Evolutionary conservation across 768 basidiomycete genomes (phyloP).

Genomic region (Clitopilus hobsonii): DNA sequence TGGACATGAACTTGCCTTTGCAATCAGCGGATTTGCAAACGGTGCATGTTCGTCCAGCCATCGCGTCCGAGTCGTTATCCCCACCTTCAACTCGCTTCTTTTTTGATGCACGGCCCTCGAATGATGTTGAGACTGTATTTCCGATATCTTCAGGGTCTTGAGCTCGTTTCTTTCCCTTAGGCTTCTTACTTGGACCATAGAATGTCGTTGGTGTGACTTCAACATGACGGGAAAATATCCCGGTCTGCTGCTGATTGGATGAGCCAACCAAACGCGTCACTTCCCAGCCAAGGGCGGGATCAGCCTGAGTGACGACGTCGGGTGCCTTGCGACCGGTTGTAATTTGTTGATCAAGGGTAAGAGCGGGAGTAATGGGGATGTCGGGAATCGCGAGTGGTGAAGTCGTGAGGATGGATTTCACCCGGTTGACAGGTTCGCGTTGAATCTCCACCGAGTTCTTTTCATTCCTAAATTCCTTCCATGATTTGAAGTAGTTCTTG

Average conservation of each 20-base stretch:
- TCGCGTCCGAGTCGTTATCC: not conserved
- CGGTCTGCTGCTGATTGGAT: not conserved
- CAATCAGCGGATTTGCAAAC: not conserved
- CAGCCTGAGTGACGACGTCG: not conserved
- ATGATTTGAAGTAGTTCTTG: constrained; percentile 10
- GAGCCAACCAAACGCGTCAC: not conserved
- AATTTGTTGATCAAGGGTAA: not conserved
- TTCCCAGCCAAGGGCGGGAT: not conserved
- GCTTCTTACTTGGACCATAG: not conserved
- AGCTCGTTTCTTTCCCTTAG: not conserved
- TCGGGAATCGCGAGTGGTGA: constrained; percentile 1
- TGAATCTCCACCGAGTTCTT: constrained; percentile 8
- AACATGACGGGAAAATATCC: not conserved
- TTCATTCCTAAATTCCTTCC: constrained; percentile 7
- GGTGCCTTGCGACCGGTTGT: not conserved
- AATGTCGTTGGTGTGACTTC: not conserved
- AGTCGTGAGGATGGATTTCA: constrained; percentile 1
- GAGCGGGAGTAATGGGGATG: not conserved
- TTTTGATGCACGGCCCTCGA: not conserved
- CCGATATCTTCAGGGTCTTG: not conserved
- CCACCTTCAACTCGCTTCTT: not conserved
- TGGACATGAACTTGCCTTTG: not conserved
- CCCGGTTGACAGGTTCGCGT: not conserved
- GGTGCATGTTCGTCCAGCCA: not conserved
- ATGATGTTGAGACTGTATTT: not conserved